Evolutionary conservation across 2,329 filamentous ascomycete species (phyloP).

Genomic region (Aspergillus novoparasiticus): DNA sequence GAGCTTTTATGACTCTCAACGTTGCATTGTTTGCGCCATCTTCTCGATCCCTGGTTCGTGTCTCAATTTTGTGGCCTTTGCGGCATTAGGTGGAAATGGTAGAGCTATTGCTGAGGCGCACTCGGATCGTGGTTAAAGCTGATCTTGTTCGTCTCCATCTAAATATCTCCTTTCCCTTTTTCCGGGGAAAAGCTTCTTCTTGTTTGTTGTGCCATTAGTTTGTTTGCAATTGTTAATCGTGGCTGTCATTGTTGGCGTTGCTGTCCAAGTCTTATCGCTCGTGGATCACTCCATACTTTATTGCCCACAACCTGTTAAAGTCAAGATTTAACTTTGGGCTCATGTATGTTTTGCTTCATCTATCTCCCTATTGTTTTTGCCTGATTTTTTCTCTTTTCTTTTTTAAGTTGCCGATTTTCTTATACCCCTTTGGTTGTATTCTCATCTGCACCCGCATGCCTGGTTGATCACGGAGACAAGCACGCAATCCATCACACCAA

Average conservation of each 20-base stretch:
- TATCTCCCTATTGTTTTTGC: neutral
- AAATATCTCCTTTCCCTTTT: constrained; percentile 4
- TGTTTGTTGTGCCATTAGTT: neutral
- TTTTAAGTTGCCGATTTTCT: neutral
- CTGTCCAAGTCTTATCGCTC: neutral
- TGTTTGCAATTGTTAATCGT: neutral
- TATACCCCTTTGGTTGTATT: neutral
- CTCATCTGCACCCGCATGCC: constrained; percentile 9
- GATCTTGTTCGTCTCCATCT: neutral
- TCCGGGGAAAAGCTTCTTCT: constrained; percentile 16
- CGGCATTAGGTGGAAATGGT: constrained; percentile 14
- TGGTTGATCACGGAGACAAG: constrained; percentile 26
- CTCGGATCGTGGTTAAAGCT: neutral
- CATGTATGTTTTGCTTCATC: neutral
- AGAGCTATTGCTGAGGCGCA: constrained; percentile 15
- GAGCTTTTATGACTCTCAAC: constrained; percentile 27
- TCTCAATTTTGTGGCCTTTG: constrained; percentile 18
- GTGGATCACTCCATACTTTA: neutral
- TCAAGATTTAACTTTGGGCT: neutral
- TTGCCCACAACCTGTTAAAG: neutral
- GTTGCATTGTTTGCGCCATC: constrained; percentile 41
- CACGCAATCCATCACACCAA: constrained; percentile 41
- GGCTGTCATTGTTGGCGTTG: neutral
- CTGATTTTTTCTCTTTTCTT: constrained; percentile 8
- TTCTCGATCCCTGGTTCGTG: constrained; percentile 30